These are phyloP conservation scores for Penicillium sp. DNA, from an alignment of 2,329 filamentous ascomycete species.

Conservation along the genomic window DNA sequence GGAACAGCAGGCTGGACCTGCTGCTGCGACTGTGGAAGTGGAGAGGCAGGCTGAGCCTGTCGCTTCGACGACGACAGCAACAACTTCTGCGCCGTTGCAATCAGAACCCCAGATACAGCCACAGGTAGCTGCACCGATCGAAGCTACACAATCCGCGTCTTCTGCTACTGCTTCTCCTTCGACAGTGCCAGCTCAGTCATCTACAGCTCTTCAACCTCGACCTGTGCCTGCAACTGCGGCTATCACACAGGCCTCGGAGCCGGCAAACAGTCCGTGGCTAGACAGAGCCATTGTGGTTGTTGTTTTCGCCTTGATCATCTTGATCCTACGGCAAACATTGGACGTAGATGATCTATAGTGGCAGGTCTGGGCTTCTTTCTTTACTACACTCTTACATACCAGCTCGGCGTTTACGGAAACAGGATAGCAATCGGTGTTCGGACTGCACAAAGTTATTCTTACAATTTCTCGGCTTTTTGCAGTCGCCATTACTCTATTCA, in stretches of 20 bases:
- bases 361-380: neutral
- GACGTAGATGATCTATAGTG: slow-evolving; percentile 25
- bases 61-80: neutral
- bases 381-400: neutral
- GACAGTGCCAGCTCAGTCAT: neutral
- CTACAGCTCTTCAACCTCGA: neutral
- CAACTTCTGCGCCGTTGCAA: neutral
- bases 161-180: neutral
- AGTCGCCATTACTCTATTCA: neutral
- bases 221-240: neutral
- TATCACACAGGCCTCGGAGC: slow-evolving; percentile 38
- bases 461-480: neutral
- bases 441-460: neutral
- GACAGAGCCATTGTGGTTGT: slow-evolving; percentile 78
- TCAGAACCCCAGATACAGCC: neutral
- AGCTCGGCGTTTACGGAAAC: neutral
- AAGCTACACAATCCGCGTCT: neutral
- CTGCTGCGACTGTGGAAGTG: neutral
- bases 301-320: slow-evolving; percentile 66
- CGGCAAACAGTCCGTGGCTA: slow-evolving; percentile 63
- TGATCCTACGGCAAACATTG: slow-evolving; percentile 59
- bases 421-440: neutral
- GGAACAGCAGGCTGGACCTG: neutral
- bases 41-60: neutral
- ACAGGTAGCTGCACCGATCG: neutral